Percentiles rank a stretch among this genome's conserved stretches.
Conservation (phyloP, 2,329 filamentous ascomycete species). For the Calonectria ilicicola region DNA sequence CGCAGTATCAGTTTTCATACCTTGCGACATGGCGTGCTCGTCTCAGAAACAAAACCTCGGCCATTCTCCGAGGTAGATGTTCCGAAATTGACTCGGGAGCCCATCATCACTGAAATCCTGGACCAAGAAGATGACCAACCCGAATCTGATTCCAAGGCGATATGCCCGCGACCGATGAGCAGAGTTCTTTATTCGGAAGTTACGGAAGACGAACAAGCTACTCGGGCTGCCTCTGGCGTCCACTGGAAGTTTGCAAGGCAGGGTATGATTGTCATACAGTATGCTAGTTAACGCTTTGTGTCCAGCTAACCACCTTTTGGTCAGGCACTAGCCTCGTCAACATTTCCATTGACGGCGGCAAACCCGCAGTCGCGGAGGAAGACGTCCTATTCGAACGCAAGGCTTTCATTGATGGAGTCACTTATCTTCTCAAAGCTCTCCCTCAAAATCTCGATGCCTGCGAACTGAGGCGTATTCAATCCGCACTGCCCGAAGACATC, state of each 20-base stretch:
- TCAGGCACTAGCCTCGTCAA: slow-evolving; percentile 43
- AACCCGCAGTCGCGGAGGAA: slow-evolving; percentile 38
- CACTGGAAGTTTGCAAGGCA: slow-evolving; percentile 50
- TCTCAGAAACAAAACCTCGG: slow-evolving; percentile 30
- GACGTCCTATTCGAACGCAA: slow-evolving; percentile 60
- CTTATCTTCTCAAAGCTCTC: slow-evolving; percentile 73
- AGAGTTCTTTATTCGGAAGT: slow-evolving; percentile 42
- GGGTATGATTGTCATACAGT: slow-evolving; percentile 32
- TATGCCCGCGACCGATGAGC: slow-evolving; percentile 34
- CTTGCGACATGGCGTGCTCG: slow-evolving; percentile 29
- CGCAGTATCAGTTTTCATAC: slow-evolving; percentile 51
- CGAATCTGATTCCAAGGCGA: slow-evolving; percentile 18
- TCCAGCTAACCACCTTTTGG: background rate
- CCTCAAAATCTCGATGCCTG: slow-evolving; percentile 67
- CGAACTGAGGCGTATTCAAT: slow-evolving; percentile 58
- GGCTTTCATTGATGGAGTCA: slow-evolving; percentile 73
- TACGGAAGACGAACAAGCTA: slow-evolving; percentile 31
- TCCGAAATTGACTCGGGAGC: slow-evolving; percentile 23
- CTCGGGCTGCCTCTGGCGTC: slow-evolving; percentile 46
- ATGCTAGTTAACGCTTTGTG: background rate
- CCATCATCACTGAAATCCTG: slow-evolving; percentile 26
- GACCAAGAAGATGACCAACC: slow-evolving; percentile 17
- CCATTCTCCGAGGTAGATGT: slow-evolving; percentile 37
- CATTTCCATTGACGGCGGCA: slow-evolving; percentile 43
- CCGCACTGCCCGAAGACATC: slow-evolving; percentile 40